Base-by-base conservation (phyloP, 139 green algal species). In the Chlamydomonas sp. region DNA sequence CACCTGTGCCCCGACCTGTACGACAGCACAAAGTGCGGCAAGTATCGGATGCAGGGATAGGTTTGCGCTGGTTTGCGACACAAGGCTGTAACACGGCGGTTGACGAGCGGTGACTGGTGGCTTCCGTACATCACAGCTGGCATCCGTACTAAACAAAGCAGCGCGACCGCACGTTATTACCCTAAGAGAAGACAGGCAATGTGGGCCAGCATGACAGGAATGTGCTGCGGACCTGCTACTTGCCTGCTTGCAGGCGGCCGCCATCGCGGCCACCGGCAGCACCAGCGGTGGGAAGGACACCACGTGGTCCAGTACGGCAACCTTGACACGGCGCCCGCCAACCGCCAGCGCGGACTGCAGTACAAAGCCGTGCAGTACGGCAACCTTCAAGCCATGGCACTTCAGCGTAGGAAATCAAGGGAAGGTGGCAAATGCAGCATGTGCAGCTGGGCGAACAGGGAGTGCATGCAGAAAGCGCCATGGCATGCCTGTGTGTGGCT, bases 281-380 rank as follows among this genome's bases (percentile, higher is more conserved):
- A 94, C 86, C 15, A 95, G 74, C 1, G 94, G 93, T 1, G 91
- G 93, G 88, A 93, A 93, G 20, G 84, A 92, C 3, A 93, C 80
- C 82, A 95, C 74, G 87, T 96, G 94, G 85, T 96, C 94, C 1
- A 96, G 63, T 5, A 96, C 86, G 3, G 88, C 92, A 80, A 95
- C 89, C 75, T 71, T 20, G 72, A 90, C 84, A 1, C 87, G 85
- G 31, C 90, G 72, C 14, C 86, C 66, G 0, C 82, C 80, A 59
- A 62, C 83, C 14, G 49, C 75, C 18, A 86, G 18, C 6, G 82
- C 82, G 12, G 15, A 16, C 80, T 78, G 67, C 0, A 67, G 57
- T 2, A 71, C 20, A 71, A 80, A 61, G 15, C 77, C 16, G 60
- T 20, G 77, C 80, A n/a, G 74, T 17, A 96, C 86, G 3, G 88